A percentile compares a stretch with the other conserved stretches of the same genome.
phyloP scores from a whole-genome alignment of 495 filamentous ascomycete species.

The Astrocystis sublimbata region DNA sequence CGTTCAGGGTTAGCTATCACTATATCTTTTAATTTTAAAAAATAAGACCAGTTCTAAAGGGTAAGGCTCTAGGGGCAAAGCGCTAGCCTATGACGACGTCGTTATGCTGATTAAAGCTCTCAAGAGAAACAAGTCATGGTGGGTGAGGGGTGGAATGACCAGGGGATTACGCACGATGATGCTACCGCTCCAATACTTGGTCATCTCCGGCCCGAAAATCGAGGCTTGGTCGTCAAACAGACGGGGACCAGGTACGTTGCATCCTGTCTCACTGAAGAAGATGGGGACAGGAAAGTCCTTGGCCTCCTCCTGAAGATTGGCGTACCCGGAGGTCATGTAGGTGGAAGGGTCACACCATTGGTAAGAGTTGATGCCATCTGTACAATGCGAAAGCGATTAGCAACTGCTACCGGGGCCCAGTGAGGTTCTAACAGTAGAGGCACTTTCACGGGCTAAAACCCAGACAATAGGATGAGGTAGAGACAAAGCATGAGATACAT shows the following conservation, averaged over 20 bases:
- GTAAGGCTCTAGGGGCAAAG: background rate
- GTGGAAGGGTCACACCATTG: slow-evolving; percentile 76
- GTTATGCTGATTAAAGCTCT: background rate
- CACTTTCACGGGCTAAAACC: background rate
- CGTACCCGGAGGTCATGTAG: slow-evolving; percentile 70
- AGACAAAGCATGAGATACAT: background rate
- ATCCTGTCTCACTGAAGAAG: slow-evolving; percentile 83
- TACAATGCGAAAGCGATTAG: background rate
- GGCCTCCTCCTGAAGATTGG: slow-evolving; percentile 56
- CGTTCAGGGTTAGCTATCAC: background rate
- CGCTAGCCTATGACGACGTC: background rate
- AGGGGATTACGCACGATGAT: slow-evolving; percentile 43
- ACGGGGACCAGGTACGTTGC: slow-evolving; percentile 66
- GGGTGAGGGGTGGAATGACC: background rate
- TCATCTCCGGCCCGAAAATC: slow-evolving; percentile 75
- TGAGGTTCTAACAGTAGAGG: background rate
- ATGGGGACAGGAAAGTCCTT: slow-evolving; percentile 68
- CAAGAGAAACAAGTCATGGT: background rate
- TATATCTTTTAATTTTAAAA: background rate
- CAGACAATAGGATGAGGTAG: background rate
- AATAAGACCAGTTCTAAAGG: background rate
- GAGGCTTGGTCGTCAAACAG: slow-evolving; percentile 74
- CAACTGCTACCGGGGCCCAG: background rate
- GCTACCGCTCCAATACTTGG: slow-evolving; percentile 72
- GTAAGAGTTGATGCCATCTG: slow-evolving; percentile 75